These are phyloP conservation scores for Penicillium herquei DNA, from an alignment of 495 filamentous ascomycete species.

Conservation along the genomic window DNA sequence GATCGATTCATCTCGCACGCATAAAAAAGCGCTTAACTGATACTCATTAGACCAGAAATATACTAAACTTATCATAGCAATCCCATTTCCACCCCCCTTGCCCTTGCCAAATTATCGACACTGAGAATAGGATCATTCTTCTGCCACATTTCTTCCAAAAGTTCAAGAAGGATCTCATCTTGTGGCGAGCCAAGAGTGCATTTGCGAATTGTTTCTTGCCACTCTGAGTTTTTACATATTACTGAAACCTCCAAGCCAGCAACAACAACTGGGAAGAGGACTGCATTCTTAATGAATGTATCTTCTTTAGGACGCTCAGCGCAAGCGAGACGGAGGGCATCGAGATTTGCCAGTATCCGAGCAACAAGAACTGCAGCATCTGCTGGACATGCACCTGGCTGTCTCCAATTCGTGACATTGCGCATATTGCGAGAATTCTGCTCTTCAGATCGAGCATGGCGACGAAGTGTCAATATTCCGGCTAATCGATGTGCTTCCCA, in stretches of 20 bases:
- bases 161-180: slow-evolving; percentile 19
- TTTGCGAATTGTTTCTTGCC: slow-evolving; percentile 17
- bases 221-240: slow-evolving; percentile 18
- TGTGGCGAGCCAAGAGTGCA: slow-evolving; percentile 11
- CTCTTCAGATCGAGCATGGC: not conserved
- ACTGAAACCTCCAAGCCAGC: slow-evolving; percentile 26
- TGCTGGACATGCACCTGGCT: slow-evolving; percentile 10
- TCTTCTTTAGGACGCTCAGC: slow-evolving; percentile 19
- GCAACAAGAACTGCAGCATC: slow-evolving; percentile 23
- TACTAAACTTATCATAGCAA: slow-evolving; percentile 16
- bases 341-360: slow-evolving; percentile 31
- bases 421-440: not conserved
- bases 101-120: slow-evolving; percentile 26
- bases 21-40: no score
- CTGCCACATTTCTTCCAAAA: slow-evolving; percentile 35
- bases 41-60: not conserved
- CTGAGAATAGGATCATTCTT: slow-evolving; percentile 10
- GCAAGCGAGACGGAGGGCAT: slow-evolving; percentile 28
- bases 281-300: slow-evolving; percentile 28
- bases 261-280: slow-evolving; percentile 27
- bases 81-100: slow-evolving; percentile 28
- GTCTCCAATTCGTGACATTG: slow-evolving; percentile 6
- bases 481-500: slow-evolving; percentile 38
- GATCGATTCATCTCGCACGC: no score
- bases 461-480: slow-evolving; percentile 29